phyloP scores from a whole-genome alignment of 306 rosid species.

The Acacia acuminata region DNA sequence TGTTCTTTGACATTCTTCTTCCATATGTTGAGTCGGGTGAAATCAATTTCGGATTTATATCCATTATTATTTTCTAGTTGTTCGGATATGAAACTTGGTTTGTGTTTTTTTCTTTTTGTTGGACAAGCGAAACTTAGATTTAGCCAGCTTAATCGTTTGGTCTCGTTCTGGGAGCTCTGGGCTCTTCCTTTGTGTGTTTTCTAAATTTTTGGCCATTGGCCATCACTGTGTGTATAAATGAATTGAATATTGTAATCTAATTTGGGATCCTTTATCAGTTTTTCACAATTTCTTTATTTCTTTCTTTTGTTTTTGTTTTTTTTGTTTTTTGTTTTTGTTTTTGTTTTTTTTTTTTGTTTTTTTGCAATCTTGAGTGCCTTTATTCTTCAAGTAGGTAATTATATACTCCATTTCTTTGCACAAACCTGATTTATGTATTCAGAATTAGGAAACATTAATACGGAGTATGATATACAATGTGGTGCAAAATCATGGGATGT shows the following conservation, averaged over 20 bases:
- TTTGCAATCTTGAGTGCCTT: not conserved
- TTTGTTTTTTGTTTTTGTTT: not conserved
- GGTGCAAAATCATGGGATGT: too few species aligned
- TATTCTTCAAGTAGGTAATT: too few species aligned
- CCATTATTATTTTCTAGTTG: not conserved
- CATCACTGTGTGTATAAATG: not conserved
- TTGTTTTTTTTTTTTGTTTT: not conserved
- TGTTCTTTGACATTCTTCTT: not conserved
- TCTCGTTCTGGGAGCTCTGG: not conserved
- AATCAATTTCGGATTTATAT: slow-evolving; percentile 16
- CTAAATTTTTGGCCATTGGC: not conserved
- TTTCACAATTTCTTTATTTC: not conserved
- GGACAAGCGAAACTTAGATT: not conserved
- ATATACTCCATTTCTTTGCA: not conserved
- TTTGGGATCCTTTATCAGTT: not conserved
- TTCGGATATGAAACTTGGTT: not conserved
- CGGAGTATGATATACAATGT: too few species aligned
- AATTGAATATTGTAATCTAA: not conserved
- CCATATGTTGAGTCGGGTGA: slow-evolving; percentile 19
- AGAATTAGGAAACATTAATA: too few species aligned
- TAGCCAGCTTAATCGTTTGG: not conserved
- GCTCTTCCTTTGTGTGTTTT: not conserved
- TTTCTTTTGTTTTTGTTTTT: too few species aligned
- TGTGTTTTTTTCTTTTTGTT: not conserved
- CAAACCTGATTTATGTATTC: not conserved